These are phyloP conservation scores for Penicillium polonicum DNA, from an alignment of 2,329 filamentous ascomycete genomes.

Conservation along the genomic window DNA sequence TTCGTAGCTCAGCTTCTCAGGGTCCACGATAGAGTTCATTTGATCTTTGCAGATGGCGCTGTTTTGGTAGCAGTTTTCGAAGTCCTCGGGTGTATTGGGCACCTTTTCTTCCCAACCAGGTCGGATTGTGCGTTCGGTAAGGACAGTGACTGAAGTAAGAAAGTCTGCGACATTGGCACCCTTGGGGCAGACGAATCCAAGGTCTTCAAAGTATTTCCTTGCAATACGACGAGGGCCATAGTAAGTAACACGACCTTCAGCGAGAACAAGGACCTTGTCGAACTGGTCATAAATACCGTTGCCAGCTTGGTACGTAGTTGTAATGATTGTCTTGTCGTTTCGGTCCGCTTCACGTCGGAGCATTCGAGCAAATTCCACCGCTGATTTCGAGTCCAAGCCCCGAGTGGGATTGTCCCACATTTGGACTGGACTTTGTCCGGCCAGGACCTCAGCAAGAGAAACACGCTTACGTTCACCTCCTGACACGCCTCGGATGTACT, in stretches of 20 bases:
- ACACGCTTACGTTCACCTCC: slow-evolving; percentile 69
- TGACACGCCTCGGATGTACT: slow-evolving; percentile 64
- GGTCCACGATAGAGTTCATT: slow-evolving; percentile 45
- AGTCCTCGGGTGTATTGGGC: slow-evolving; percentile 38
- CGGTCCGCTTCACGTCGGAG: slow-evolving; percentile 61
- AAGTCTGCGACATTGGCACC: slow-evolving; percentile 65
- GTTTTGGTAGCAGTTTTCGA: slow-evolving; percentile 52
- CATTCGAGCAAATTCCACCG: slow-evolving; percentile 58
- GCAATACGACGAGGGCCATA: slow-evolving; percentile 61
- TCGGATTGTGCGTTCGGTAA: slow-evolving; percentile 47
- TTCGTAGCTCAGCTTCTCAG: slow-evolving; percentile 32
- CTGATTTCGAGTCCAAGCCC: slow-evolving; percentile 64
- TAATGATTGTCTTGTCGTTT: slow-evolving; percentile 57
- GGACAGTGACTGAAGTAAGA: slow-evolving; percentile 62
- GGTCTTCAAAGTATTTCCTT: slow-evolving; percentile 59
- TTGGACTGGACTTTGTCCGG: slow-evolving; percentile 54
- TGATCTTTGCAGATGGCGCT: slow-evolving; percentile 53
- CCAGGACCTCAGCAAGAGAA: slow-evolving; percentile 60
- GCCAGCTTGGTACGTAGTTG: slow-evolving; percentile 67
- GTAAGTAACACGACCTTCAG: slow-evolving; percentile 63
- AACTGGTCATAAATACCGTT: slow-evolving; percentile 68
- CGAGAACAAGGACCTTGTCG: slow-evolving; percentile 67
- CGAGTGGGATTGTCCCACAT: slow-evolving; percentile 68
- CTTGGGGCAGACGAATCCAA: slow-evolving; percentile 62
- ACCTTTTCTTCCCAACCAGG: slow-evolving; percentile 33